Base-by-base conservation (phyloP, 2,329 filamentous ascomycete species). In the Aureobasidium musti region DNA sequence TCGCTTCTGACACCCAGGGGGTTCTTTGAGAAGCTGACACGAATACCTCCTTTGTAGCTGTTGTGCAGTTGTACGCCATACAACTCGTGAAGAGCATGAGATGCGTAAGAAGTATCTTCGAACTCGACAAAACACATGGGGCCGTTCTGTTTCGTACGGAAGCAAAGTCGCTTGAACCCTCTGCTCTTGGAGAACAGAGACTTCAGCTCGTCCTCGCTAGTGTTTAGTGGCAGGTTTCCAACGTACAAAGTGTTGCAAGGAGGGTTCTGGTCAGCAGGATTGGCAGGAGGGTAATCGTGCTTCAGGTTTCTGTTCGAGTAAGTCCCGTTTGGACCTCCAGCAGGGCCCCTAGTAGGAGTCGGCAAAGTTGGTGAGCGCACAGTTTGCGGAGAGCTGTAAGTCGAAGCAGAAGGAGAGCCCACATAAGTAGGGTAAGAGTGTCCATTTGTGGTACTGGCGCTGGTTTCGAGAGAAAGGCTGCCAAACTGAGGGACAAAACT, bases 61-160 rank as follows among this genome's bases (percentile, higher is more conserved):
- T 97, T 97, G 75, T 93, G 92, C 37, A 98, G 84, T 57, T 86
- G 87, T 59, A 90, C 87, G 0, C 95, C 95, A 73, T 98, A 97
- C 1, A 98, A 83, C 66, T 97, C 92, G 70, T 93, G 87, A 2
- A 98, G 83, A 1, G 93, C 90, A 78, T 95, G 96, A 49, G 94
- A 97, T 0, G 95, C 94, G 74, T 92, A 94, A 1, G 91, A 90
- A 13, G 96, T 85, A 73, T 97, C 93, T 74, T 98, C 94, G 72
- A 98, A 99, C 77, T 99, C 95, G 43, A 99, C 95, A 77, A 98
- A 98, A 76, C 95, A 98, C 93, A 98, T 98, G 1, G 94, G 94
- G 0, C 94, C 94, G 72, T 97, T 97, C 71, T 91, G 87, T 81
- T 98, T 98, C 64, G 92, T 96, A 39, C 94, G 87, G 82, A 97